Base-by-base conservation (phyloP, 2,329 filamentous ascomycete genomes). In the Ascocoryne sarcoides region DNA sequence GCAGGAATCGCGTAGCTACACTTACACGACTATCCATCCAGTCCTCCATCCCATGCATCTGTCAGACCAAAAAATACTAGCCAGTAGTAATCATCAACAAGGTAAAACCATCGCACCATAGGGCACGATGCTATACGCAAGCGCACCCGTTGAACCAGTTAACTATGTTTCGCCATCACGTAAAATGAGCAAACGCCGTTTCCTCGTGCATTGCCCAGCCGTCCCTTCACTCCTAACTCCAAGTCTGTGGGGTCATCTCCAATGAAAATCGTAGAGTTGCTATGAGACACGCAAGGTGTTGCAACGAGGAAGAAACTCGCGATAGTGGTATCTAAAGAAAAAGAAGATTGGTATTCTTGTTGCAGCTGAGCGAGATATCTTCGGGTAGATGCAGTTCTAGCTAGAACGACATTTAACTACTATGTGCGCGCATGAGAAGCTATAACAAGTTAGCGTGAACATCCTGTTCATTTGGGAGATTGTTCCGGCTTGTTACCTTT, bases 381-480 rank as follows among this genome's bases (percentile, higher is more conserved):
- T n/a, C n/a, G n/a, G n/a, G n/a, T n/a, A n/a, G n/a, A n/a, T n/a
- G n/a, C n/a, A n/a, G n/a, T n/a, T n/a, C n/a, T n/a, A n/a, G n/a
- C n/a, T n/a, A n/a, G 31, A 16, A 15, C 10, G 4, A 16, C 8
- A 20, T 42, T 37, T 49, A 59, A 43, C 47, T 50, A 36, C 51
- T 57, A 44, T 59, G 56, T n/a, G 56, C 55, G 26, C 56, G 56
- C 52, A 60, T 56, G 20, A 60, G 49, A 45, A 59, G 56, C 57
- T 60, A 40, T 20, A n/a, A 44, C 18, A 39, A 39, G 28, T 52
- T 49, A 54, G 51, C 36, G 45, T 41, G 38, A 17, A 32, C 29
- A n/a, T n/a, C n/a, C n/a, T n/a, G n/a, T 28, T 42, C 28, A 39
- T 32, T 20, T 18, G 34, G 39, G 21, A 33, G 29, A 17, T 40